phyloP scores from a whole-genome alignment of 257 asterid genomes.

The Petunia axillaris region DNA sequence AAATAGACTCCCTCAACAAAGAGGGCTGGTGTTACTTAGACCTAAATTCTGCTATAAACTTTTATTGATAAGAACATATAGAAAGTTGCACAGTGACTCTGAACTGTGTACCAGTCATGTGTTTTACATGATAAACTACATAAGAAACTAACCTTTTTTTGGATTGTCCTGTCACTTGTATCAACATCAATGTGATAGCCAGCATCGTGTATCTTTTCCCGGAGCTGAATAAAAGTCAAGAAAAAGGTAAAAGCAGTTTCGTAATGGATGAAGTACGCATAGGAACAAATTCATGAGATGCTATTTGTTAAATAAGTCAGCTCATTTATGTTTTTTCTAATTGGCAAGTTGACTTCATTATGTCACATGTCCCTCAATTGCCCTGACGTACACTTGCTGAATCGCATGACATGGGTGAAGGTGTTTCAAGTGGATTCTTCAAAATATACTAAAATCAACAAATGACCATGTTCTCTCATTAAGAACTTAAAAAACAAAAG shows the following conservation, averaged over 20 bases:
- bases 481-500: too few species aligned
- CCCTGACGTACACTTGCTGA: not conserved
- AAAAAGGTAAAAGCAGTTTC: constrained; percentile 20
- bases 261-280: constrained; percentile 13
- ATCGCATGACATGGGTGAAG: not conserved
- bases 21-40: not conserved
- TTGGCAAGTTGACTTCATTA: not conserved
- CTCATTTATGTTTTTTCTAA: not conserved
- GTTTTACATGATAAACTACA: constrained; percentile 12
- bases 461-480: not conserved
- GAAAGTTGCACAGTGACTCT: not conserved
- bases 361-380: not conserved
- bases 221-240: constrained; percentile 50
- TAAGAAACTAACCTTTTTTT: constrained; percentile 68
- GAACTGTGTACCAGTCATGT: not conserved
- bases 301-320: not conserved
- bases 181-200: constrained; percentile 91
- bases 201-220: constrained; percentile 70
- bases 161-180: constrained; percentile 82
- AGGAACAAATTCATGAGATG: not conserved
- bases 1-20: not conserved
- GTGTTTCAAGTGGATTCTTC: not conserved
- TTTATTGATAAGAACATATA: not conserved
- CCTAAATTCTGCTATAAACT: not conserved
- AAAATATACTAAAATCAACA: constrained; percentile 8